Percentiles rank a stretch among this genome's conserved stretches.
phyloP scores from a whole-genome alignment of 1,139 yeast species.

The Candida sp. region DNA sequence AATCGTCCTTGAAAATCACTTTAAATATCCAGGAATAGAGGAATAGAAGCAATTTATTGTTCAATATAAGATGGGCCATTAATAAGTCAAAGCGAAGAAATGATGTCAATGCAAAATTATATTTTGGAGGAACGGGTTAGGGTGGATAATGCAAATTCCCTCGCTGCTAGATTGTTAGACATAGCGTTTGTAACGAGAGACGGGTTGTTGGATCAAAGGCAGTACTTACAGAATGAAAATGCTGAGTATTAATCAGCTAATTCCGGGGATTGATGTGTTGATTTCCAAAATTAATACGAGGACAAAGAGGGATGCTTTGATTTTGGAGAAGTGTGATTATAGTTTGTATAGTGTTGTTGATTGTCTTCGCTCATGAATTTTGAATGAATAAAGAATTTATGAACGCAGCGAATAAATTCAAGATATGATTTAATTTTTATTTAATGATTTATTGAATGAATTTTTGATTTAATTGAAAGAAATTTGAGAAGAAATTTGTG shows the following conservation, averaged over 20 bases:
- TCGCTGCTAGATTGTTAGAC: constrained; percentile 75
- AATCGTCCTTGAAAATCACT: constrained; percentile 58
- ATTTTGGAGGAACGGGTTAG: constrained; percentile 77
- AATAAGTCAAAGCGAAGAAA: constrained; percentile 48
- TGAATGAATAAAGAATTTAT: constrained; percentile 1
- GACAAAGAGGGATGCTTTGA: constrained; percentile 81
- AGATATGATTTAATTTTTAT: no score
- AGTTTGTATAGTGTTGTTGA: constrained; percentile 66
- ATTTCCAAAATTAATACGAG: constrained; percentile 83
- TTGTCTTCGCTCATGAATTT: constrained; percentile 28
- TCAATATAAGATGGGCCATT: constrained; percentile 77
- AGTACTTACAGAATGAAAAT: constrained; percentile 54
- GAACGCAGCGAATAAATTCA: no score
- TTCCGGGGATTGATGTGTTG: constrained; percentile 82
- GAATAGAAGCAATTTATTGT: constrained; percentile 67
- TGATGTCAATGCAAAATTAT: constrained; percentile 44
- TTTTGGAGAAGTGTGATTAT: constrained; percentile 74
- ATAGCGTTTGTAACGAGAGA: constrained; percentile 92
- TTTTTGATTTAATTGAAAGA: no score
- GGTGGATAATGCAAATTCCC: constrained; percentile 66
- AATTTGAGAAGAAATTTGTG: no score
- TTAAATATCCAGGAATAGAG: constrained; percentile 68
- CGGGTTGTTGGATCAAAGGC: constrained; percentile 72
- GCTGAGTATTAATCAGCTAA: constrained; percentile 54
- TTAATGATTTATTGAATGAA: no score